Evolutionary conservation across 1,139 yeast species (phyloP).

Genomic region (Martiniozyma asiatica): DNA sequence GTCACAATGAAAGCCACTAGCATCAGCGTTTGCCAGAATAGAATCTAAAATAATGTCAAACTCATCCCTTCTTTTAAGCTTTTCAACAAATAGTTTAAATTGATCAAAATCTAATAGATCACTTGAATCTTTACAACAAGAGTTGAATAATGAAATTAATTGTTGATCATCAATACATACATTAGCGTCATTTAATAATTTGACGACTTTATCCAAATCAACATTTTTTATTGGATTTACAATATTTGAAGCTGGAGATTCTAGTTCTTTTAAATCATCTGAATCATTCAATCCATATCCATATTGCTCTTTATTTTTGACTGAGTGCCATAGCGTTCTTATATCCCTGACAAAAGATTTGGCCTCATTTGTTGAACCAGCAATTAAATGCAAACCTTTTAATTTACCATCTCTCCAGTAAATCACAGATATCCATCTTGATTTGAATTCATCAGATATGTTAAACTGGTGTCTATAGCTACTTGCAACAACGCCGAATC

Average conservation of each 20-base stretch:
- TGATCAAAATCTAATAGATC: constrained; percentile 51
- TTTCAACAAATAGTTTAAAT: constrained; percentile 59
- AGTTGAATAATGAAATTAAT: constrained; percentile 20
- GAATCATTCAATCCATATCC: constrained; percentile 1
- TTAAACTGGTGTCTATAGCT: constrained; percentile 79
- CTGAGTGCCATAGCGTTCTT: neutral
- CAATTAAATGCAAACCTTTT: constrained; percentile 60
- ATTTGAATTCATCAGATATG: constrained; percentile 51
- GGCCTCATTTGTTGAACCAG: constrained; percentile 51
- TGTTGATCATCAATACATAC: constrained; percentile 36
- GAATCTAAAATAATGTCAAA: too few species aligned
- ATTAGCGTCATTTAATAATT: constrained; percentile 54
- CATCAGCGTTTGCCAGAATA: too few species aligned
- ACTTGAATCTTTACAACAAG: constrained; percentile 22
- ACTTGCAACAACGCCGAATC: constrained; percentile 47
- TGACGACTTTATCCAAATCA: constrained; percentile 50
- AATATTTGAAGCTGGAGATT: neutral
- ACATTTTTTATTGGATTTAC: neutral
- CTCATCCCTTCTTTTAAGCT: constrained; percentile 39
- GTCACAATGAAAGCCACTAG: constrained; percentile 39
- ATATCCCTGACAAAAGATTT: constrained; percentile 36
- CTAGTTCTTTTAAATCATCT: neutral
- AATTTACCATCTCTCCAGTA: constrained; percentile 31
- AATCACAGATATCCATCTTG: constrained; percentile 71
- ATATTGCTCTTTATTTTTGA: constrained; percentile 1